Evolutionary conservation across 2,329 filamentous ascomycete genomes (phyloP).

Genomic region (Aspergillus tubingensis): DNA sequence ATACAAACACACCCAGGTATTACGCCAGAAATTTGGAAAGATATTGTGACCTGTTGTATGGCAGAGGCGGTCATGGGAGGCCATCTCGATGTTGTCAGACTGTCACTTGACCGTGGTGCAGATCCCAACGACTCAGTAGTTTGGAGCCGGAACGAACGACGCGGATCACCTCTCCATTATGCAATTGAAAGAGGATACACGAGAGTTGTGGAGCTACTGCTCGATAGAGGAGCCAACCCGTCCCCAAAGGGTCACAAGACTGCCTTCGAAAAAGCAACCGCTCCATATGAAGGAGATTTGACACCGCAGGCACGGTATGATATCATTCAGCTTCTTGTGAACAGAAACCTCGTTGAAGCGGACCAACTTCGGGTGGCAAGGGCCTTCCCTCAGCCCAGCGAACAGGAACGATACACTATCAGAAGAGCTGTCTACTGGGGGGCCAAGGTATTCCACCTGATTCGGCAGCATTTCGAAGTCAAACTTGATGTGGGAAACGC

Average conservation of each 20-base stretch:
- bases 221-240: not conserved
- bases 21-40: not conserved
- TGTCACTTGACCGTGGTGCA: not conserved
- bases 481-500: not conserved
- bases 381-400: too few species aligned
- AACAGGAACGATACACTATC: not conserved
- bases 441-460: not conserved
- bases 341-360: not conserved
- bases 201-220: not conserved
- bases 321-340: not conserved
- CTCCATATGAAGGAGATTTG: too few species aligned
- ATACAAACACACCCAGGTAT: not conserved
- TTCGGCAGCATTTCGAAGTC: not conserved
- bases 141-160: too few species aligned
- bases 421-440: not conserved
- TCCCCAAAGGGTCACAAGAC: not conserved
- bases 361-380: not conserved
- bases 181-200: not conserved
- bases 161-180: not conserved
- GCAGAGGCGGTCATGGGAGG: not conserved
- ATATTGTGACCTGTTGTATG: not conserved
- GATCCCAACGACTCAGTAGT: not conserved
- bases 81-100: not conserved
- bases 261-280: not conserved
- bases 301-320: not conserved